A percentile compares a stretch with the other conserved stretches of the same genome.
phyloP scores from a whole-genome alignment of 768 basidiomycete genomes.

The Boletales sp. region DNA sequence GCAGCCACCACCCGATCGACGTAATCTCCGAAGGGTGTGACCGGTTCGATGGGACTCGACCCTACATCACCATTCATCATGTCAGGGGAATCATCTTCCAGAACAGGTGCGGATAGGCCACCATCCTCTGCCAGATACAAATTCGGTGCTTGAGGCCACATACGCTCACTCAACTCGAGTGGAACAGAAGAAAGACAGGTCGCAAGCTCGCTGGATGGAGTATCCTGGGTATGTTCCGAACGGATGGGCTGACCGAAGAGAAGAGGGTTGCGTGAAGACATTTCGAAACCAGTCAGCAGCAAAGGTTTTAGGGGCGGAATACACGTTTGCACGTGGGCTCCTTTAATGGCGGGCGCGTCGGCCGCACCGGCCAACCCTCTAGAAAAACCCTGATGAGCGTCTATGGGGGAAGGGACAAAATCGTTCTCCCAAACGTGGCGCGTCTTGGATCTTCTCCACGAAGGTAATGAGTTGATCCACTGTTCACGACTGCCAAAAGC shows the following conservation, averaged over 20 bases:
- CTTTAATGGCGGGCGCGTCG: constrained; percentile 83
- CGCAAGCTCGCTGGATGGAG: background rate
- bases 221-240: background rate
- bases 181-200: background rate
- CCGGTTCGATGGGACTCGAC: constrained; percentile 70
- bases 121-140: constrained; percentile 24
- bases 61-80: constrained; percentile 46
- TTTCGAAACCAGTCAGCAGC: constrained; percentile 8
- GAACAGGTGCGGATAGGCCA: constrained; percentile 54
- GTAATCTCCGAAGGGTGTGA: constrained; percentile 75
- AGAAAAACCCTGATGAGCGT: constrained; percentile 55
- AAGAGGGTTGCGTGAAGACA: constrained; percentile 7
- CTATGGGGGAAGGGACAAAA: constrained; percentile 5
- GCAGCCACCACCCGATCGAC: constrained; percentile 68
- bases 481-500: constrained; percentile 65
- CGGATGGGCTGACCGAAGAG: constrained; percentile 30
- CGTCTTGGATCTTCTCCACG: constrained; percentile 67
- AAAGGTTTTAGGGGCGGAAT: constrained; percentile 64
- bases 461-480: constrained; percentile 69
- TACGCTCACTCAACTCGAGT: constrained; percentile 13
- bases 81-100: constrained; percentile 64
- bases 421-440: constrained; percentile 66
- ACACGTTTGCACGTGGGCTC: constrained; percentile 79
- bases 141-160: constrained; percentile 18
- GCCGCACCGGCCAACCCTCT: constrained; percentile 73